phyloP scores from a whole-genome alignment of 495 filamentous ascomycete species.

The Trichoderma gamsii region DNA sequence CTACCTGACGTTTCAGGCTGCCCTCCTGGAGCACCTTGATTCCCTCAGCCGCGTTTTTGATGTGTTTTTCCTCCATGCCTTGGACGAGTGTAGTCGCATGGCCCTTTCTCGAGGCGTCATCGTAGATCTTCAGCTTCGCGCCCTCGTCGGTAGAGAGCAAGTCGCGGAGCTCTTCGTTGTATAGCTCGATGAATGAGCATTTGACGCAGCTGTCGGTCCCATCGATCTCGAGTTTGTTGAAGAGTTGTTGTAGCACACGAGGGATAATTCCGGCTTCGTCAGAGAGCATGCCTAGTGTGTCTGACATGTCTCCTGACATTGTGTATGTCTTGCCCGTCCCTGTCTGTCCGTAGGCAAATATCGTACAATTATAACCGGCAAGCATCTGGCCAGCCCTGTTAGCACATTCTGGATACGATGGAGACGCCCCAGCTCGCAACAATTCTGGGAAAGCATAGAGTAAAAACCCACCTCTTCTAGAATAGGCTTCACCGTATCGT shows the following conservation, averaged over 20 bases:
- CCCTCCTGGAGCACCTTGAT: constrained; percentile 85
- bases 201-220: constrained; percentile 87
- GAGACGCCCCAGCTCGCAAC: not conserved
- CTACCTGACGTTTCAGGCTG: constrained; percentile 89
- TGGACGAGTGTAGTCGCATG: constrained; percentile 77
- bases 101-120: constrained; percentile 79
- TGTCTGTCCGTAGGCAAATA: constrained; percentile 97
- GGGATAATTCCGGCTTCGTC: constrained; percentile 94
- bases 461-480: constrained; percentile 69
- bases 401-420: not conserved
- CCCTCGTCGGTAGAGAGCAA: constrained; percentile 74
- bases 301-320: constrained; percentile 96
- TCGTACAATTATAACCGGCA: constrained; percentile 94
- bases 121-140: constrained; percentile 88
- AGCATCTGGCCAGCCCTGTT: constrained; percentile 61
- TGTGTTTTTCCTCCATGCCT: constrained; percentile 94
- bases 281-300: constrained; percentile 74
- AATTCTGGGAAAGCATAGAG: not conserved
- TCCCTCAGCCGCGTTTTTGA: constrained; percentile 75
- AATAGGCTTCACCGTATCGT: constrained; percentile 88
- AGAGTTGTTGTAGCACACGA: constrained; percentile 77
- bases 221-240: constrained; percentile 69
- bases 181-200: constrained; percentile 96
- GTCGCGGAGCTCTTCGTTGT: constrained; percentile 94
- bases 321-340: constrained; percentile 98